Percentiles rank a stretch among this genome's conserved stretches.
phyloP scores from a whole-genome alignment of 169 alveolate genomes.

The Nephromyces sp. region DNA sequence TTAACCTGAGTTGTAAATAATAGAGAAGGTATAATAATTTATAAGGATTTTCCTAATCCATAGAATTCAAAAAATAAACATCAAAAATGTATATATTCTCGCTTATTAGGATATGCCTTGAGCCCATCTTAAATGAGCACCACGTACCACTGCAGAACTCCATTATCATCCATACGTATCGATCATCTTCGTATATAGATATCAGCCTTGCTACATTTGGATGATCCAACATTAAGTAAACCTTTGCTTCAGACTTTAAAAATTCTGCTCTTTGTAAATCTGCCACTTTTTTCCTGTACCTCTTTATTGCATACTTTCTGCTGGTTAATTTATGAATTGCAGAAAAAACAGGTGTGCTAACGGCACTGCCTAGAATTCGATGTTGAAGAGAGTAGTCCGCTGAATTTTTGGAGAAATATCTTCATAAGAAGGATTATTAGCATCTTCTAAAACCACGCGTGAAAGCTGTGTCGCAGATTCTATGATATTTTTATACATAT shows the following conservation, averaged over 20 bases:
- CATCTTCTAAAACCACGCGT: no score
- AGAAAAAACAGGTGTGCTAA: not conserved
- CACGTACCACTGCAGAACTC: not conserved
- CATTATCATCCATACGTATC: not conserved
- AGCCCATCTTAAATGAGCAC: not conserved
- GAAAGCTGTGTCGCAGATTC: no score
- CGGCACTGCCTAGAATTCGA: not conserved
- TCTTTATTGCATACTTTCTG: not conserved
- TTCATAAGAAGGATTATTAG: no score
- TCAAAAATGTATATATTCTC: no score
- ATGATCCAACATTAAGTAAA: slow-evolving; percentile 61
- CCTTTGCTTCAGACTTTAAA: slow-evolving; percentile 28
- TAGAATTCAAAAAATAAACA: no score
- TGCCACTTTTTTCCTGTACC: not conserved
- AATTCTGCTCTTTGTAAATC: not conserved
- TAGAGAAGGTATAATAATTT: no score
- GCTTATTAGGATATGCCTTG: not conserved
- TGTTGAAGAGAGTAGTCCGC: not conserved
- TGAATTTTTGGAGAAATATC: no score
- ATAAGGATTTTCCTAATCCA: no score
- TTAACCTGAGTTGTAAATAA: no score
- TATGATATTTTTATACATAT: no score
- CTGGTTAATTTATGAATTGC: not conserved
- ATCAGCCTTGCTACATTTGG: slow-evolving; percentile 79
- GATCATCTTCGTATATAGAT: slow-evolving; percentile 68